Conservation (phyloP, 345 rosid genomes). For the Linum lewisii region DNA sequence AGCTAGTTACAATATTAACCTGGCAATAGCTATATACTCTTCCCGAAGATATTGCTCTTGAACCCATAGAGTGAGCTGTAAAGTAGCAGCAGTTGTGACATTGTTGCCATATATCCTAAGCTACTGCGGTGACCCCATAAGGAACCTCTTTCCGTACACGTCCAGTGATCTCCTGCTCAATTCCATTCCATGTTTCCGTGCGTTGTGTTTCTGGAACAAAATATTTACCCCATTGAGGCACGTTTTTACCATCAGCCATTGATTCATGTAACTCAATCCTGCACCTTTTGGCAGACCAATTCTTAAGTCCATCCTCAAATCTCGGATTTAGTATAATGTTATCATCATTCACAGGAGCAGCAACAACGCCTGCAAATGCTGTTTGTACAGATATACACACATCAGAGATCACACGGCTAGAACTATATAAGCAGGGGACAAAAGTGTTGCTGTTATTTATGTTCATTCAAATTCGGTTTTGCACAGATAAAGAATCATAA, state of each 20-base stretch:
- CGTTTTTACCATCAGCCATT: constrained; percentile 2
- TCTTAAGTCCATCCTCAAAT: constrained; percentile 9
- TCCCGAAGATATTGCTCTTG: constrained; percentile 1
- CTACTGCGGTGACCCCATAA: constrained; percentile 3
- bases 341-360: background rate
- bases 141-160: constrained; percentile 2
- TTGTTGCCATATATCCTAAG: constrained; percentile 4
- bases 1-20: background rate
- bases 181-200: constrained; percentile 5
- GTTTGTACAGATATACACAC: background rate
- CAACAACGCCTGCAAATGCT: background rate
- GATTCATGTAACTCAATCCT: constrained; percentile 8
- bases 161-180: constrained; percentile 10
- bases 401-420: background rate
- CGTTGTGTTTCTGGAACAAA: constrained; percentile 7
- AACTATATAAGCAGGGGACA: no score
- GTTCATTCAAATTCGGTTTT: no score
- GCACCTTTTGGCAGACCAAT: constrained; percentile 5
- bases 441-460: no score
- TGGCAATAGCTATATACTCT: constrained; percentile 4
- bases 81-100: constrained; percentile 1
- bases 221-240: constrained; percentile 1
- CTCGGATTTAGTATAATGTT: constrained; percentile 5
- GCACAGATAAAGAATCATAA: no score
- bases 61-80: constrained; percentile 6